A percentile compares a stretch with the other conserved stretches of the same genome.
Conservation (phyloP, 768 basidiomycete genomes). For the Trichaptum fuscoviolaceum region DNA sequence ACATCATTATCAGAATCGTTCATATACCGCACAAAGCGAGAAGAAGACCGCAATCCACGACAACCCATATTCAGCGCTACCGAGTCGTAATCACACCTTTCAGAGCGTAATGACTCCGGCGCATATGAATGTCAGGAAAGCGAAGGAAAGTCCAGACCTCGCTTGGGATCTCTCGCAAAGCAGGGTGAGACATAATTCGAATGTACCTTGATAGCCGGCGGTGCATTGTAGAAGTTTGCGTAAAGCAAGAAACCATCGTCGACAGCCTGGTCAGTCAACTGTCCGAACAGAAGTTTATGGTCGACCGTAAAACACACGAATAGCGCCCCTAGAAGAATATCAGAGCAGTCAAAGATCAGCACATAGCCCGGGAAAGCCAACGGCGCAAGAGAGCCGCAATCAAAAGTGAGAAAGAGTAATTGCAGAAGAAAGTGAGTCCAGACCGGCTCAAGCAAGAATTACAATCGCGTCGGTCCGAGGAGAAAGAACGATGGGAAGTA, state of each 20-base stretch:
- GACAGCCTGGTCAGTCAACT: constrained; percentile 56
- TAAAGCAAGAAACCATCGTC: constrained; percentile 87
- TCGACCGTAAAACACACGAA: constrained; percentile 87
- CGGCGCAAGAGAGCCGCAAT: neutral
- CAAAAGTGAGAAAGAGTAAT: neutral
- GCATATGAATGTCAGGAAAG: constrained; percentile 1
- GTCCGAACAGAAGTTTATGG: constrained; percentile 73
- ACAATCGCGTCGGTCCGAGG: neutral
- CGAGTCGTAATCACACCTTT: neutral
- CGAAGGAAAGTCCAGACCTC: constrained; percentile 5
- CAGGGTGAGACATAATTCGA: neutral
- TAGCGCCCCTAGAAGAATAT: constrained; percentile 50
- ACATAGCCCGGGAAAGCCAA: neutral
- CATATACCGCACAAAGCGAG: neutral
- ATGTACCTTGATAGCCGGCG: constrained; percentile 86
- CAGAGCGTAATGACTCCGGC: neutral
- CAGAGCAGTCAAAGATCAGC: constrained; percentile 3
- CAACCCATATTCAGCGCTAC: neutral
- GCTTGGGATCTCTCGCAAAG: neutral
- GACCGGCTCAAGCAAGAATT: neutral
- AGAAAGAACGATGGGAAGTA: neutral
- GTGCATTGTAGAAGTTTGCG: constrained; percentile 87
- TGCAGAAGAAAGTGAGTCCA: neutral
- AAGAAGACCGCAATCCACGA: neutral
- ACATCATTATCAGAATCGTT: constrained; percentile 5